These are phyloP conservation scores for Dictyophora rubrovolvata DNA, from an alignment of 768 basidiomycete genomes.

Conservation along the genomic window DNA sequence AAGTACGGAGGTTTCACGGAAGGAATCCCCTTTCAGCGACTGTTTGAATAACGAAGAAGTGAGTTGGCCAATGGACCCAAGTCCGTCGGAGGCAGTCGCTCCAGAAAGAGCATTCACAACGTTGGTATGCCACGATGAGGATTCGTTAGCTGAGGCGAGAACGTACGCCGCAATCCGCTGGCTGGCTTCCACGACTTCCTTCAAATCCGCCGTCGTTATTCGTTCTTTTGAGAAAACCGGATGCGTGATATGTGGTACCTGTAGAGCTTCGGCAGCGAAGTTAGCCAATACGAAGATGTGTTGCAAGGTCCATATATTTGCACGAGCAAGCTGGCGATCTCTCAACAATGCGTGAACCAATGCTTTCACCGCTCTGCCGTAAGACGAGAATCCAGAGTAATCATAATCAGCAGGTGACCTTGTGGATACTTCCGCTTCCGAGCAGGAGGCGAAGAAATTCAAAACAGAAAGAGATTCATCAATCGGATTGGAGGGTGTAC, in stretches of 20 bases:
- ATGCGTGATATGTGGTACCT: conserved; percentile 38
- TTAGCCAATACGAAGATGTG: conserved; percentile 56
- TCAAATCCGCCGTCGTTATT: conserved; percentile 25
- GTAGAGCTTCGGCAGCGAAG: conserved; percentile 52
- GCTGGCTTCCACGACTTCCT: conserved; percentile 34
- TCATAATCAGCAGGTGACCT: conserved; percentile 25
- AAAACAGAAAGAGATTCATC: conserved; percentile 26
- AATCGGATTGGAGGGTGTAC: conserved; percentile 1
- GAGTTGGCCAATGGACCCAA: conserved; percentile 21
- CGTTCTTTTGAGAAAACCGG: conserved; percentile 34
- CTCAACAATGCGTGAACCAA: conserved; percentile 44
- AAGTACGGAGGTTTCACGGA: conserved; percentile 51
- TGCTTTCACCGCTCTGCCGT: conserved; percentile 52
- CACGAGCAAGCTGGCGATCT: conserved; percentile 50
- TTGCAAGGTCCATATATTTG: conserved; percentile 55
- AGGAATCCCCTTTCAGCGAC: conserved; percentile 30
- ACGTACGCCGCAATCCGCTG: conserved; percentile 55
- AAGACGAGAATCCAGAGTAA: conserved; percentile 43
- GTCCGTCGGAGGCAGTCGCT: conserved; percentile 10
- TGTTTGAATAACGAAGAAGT: conserved; percentile 24
- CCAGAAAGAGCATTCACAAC: conserved; percentile 28
- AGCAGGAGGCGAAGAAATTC: conserved; percentile 47
- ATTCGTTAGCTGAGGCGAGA: conserved; percentile 37
- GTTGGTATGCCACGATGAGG: conserved; percentile 37
- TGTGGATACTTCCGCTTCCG: conserved; percentile 15